phyloP scores from a whole-genome alignment of 2,329 filamentous ascomycete genomes.

The Alternaria tenuissima region DNA sequence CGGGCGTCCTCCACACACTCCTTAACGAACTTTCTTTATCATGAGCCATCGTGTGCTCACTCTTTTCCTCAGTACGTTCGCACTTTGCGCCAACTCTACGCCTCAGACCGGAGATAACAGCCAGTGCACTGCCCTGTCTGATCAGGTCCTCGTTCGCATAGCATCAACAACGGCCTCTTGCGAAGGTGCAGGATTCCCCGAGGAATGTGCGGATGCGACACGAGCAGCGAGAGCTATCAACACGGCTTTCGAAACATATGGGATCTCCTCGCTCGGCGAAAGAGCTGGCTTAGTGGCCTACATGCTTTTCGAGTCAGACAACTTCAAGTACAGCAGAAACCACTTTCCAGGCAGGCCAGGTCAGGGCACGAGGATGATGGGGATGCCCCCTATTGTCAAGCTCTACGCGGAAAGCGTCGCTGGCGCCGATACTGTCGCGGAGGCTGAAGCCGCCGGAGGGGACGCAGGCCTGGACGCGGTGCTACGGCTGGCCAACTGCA shows the following conservation, averaged over 20 bases:
- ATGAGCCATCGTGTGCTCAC: constrained; percentile 19
- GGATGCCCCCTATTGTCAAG: constrained; percentile 63
- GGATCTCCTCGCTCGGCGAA: constrained; percentile 62
- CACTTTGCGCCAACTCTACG: constrained; percentile 48
- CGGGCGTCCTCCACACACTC: not conserved
- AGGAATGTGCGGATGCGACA: constrained; percentile 67
- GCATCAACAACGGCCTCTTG: constrained; percentile 66
- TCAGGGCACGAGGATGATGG: constrained; percentile 73
- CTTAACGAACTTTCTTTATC: not conserved
- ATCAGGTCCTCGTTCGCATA: constrained; percentile 58
- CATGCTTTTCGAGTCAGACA: constrained; percentile 73
- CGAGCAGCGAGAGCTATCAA: constrained; percentile 67
- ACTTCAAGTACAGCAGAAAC: constrained; percentile 77
- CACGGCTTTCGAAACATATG: constrained; percentile 65
- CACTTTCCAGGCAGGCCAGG: constrained; percentile 64
- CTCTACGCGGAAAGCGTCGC: constrained; percentile 62
- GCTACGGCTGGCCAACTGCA: constrained; percentile 60
- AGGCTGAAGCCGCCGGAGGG: constrained; percentile 41
- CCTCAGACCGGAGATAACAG: not conserved
- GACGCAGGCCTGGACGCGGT: constrained; percentile 51
- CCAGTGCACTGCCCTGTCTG: constrained; percentile 24
- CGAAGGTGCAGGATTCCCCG: constrained; percentile 54
- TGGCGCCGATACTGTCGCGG: constrained; percentile 43
- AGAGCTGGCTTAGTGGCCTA: constrained; percentile 76
- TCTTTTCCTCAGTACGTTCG: constrained; percentile 29